phyloP scores from a whole-genome alignment of 1,284 basidiomycete species.

The Pisolithus thermaeus region DNA sequence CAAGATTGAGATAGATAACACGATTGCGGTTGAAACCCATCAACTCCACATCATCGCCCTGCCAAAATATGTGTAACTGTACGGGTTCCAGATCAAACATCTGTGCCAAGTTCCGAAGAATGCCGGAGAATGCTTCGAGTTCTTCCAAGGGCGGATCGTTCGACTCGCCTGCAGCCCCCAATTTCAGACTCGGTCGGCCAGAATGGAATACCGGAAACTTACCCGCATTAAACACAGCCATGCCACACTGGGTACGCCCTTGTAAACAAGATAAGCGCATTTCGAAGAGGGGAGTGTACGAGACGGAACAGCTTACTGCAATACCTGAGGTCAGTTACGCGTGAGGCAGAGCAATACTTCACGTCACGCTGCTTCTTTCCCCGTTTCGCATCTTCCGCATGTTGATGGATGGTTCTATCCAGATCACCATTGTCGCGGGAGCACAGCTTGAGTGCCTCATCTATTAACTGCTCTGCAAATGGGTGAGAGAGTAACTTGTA shows the following conservation, averaged over 20 bases:
- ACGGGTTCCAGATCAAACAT: slow-evolving; percentile 6
- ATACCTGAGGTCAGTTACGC: not conserved
- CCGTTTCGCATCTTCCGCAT: not conserved
- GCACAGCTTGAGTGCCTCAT: slow-evolving; percentile 3
- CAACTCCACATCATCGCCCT: slow-evolving; percentile 14
- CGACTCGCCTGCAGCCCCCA: not conserved
- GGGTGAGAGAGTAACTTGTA: not conserved
- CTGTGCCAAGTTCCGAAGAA: slow-evolving; percentile 6
- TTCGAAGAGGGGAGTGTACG: not conserved
- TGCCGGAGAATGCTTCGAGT: slow-evolving; percentile 3
- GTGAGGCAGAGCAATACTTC: slow-evolving; percentile 5
- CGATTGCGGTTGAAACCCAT: slow-evolving; percentile 24
- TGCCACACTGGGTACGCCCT: slow-evolving; percentile 1
- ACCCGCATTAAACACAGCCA: slow-evolving; percentile 4
- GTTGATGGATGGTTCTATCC: not conserved
- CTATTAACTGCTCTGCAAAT: not conserved
- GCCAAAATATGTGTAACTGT: slow-evolving; percentile 19
- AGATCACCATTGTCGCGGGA: not conserved
- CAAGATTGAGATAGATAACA: slow-evolving; percentile 21
- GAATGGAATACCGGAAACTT: not conserved
- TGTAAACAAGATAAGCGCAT: not conserved
- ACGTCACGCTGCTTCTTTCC: slow-evolving; percentile 10
- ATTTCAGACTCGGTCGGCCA: not conserved
- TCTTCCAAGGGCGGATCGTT: not conserved
- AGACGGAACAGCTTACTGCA: slow-evolving; percentile 1